Evolutionary conservation across 805 yeast species (phyloP), one percentile per base, ranked within the genome.

Genomic region (Yarrowia sp.): DNA sequence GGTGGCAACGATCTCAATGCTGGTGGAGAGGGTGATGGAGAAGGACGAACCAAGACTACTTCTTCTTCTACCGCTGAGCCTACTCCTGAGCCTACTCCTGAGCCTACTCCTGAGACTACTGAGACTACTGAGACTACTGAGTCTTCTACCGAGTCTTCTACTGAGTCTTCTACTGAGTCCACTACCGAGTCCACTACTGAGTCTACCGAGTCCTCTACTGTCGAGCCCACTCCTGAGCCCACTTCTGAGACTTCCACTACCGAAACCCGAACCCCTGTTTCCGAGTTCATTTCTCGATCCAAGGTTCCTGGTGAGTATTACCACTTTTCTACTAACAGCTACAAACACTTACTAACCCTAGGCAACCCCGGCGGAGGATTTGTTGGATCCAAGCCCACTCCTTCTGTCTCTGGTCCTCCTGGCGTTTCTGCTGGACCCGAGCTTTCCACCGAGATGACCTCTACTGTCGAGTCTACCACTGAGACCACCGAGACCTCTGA

Each of bases 21-120:
- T 12, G 62, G 62, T 19, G 62, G 62, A 6, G 49, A 56, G 30
- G 62, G 62, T 40, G 63, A 58, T 14, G 51, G 63, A 19, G 40
- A 30, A 19, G 62, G 62, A 40, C 38, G 46, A 41, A 56, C 46
- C 16, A 40, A 26, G 36, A 41, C 38, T 6, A 16, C 51, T 32
- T 28, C 51, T 40, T 16, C 12, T 40, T 28, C 62, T 30, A 24
- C 59, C 16, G 9, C 43, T n/a, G 54, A 28, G 54, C 36, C 56
- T 22, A 12, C 59, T 21, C n/a, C 2, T 4, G 61, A 35, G 44
- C 24, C 59, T 35, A 30, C 58, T 30, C 11, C 38, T 33, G 28
- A 28, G 38, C 24, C 33, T 22, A 19, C 38, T 17, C 11, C 56
- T 14, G 9, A 26, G 30, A n/a, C n/a, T n/a, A n/a, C n/a, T n/a